Conservation (phyloP, 2,329 filamentous ascomycete species). For the Macrophomina phaseolina region DNA sequence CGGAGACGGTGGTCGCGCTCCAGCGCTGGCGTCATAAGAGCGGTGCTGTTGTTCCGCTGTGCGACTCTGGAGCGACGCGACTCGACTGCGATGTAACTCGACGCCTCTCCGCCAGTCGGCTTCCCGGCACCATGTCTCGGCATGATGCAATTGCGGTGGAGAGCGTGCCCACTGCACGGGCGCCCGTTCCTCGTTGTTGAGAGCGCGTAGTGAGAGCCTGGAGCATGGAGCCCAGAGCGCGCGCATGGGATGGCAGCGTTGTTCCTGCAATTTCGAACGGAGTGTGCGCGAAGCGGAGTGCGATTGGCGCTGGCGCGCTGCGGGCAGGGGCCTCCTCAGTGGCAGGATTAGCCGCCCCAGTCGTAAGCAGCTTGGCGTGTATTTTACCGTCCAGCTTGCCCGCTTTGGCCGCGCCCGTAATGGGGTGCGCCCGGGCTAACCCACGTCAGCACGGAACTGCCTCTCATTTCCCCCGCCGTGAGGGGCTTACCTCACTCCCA, state of each 20-base stretch:
- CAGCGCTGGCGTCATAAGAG: constrained; percentile 24
- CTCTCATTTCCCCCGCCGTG: constrained; percentile 15
- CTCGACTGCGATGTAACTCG: constrained; percentile 24
- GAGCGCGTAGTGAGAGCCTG: constrained; percentile 7
- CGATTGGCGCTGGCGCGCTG: constrained; percentile 9
- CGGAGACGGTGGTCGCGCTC: not conserved
- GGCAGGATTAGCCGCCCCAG: constrained; percentile 16
- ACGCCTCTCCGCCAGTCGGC: constrained; percentile 7
- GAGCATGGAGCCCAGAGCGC: constrained; percentile 3
- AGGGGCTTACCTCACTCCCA: not conserved
- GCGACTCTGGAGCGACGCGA: constrained; percentile 23
- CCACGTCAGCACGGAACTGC: constrained; percentile 5
- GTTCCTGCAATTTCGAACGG: constrained; percentile 25
- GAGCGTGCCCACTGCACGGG: constrained; percentile 14
- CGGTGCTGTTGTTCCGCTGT: constrained; percentile 22
- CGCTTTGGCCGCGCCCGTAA: constrained; percentile 7
- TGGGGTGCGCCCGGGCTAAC: constrained; percentile 1
- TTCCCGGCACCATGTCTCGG: constrained; percentile 16
- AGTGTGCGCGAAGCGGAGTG: constrained; percentile 12
- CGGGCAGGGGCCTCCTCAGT: not conserved
- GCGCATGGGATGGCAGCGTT: constrained; percentile 9
- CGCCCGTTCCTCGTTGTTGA: not conserved
- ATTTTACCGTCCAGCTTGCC: constrained; percentile 12
- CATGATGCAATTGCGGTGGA: constrained; percentile 24
- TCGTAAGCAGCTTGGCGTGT: constrained; percentile 19